A percentile compares a stretch with the other conserved stretches of the same genome.
Evolutionary conservation across 2,329 filamentous ascomycete species (phyloP).

Genomic region (Ambrosiella beaveri): DNA sequence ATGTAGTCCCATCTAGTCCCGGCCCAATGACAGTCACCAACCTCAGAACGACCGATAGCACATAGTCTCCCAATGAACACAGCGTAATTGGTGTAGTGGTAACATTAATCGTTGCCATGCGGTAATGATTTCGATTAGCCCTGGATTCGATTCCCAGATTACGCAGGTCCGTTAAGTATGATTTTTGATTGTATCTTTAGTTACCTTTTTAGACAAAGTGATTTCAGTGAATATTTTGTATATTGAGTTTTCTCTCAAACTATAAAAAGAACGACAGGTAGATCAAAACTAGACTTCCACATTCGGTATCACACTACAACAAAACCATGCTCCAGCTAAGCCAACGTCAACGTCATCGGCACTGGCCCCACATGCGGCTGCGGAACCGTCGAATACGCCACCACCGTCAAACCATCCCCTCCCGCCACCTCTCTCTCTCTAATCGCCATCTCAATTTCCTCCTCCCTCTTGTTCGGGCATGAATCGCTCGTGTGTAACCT

Average conservation of each 20-base stretch:
- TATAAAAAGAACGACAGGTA: too few relatives aligned
- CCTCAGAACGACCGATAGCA: background rate
- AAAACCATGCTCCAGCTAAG: too few relatives aligned
- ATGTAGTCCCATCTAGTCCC: background rate
- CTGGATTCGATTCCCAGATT: background rate
- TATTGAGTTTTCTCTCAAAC: too few relatives aligned
- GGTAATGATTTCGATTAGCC: background rate
- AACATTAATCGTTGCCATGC: background rate
- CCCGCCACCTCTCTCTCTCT: background rate
- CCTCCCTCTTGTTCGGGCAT: background rate
- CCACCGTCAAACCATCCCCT: background rate
- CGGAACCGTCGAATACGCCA: background rate
- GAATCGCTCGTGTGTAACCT: background rate
- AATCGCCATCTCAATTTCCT: background rate
- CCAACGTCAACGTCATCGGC: background rate
- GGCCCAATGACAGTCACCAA: background rate
- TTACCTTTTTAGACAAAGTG: too few relatives aligned
- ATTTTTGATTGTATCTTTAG: background rate
- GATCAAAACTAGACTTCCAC: too few relatives aligned
- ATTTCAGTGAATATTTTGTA: too few relatives aligned
- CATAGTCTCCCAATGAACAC: background rate
- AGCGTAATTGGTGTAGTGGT: background rate
- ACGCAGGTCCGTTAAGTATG: slow-evolving; percentile 17
- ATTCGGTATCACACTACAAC: too few relatives aligned
- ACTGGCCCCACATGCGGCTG: background rate